Base-by-base conservation (phyloP, 306 rosid species). In the Quercus alba region DNA sequence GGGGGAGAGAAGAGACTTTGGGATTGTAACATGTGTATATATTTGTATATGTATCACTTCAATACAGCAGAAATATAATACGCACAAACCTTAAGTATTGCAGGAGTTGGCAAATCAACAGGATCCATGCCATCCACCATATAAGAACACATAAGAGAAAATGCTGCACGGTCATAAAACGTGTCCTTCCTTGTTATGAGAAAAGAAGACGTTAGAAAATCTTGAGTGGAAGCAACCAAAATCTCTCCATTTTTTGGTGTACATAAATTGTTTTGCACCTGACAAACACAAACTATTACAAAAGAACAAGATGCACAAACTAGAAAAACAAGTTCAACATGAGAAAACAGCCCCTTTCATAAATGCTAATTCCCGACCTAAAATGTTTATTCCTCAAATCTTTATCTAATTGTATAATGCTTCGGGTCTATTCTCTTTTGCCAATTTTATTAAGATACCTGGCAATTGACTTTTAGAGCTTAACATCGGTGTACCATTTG, bases 221-320 rank as follows among this genome's bases (percentile, higher is more conserved):
- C 99, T 87, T 94, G 99, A 26, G 97, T 94, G 23, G 99, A 94
- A 82, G 99, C 99, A 86, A 94, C 97, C 81, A 94, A 79, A 80
- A 94, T 93, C 83, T 94, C 99, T 67, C 99, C 99, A 84, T 94
- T 94, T 86, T 94, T 94, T 6, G 99, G 99, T 15, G 99, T 94
- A 89, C 99, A 94, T 73, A 94, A 85, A 87, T 94, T 94, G 88
- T 92, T 91, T 88, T 93, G 95, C 82, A 94, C 99, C 99, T 94
- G 90, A 70, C 26, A 73, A 81, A 78, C 33, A 83, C 59, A 70
- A 84, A 41, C 56, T 46, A 20, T 81, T 66, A 79, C 62, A 76
- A 20, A 54, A 57, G 21, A 63, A 70, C 41, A 61, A 71, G 64
- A 59, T 69, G 52, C 33, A 70, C 61, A 38, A 30, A 80, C 19